These are phyloP conservation scores for Conticribra guillardii DNA, from an alignment of 108 stramenopile species.

Conservation along the genomic window DNA sequence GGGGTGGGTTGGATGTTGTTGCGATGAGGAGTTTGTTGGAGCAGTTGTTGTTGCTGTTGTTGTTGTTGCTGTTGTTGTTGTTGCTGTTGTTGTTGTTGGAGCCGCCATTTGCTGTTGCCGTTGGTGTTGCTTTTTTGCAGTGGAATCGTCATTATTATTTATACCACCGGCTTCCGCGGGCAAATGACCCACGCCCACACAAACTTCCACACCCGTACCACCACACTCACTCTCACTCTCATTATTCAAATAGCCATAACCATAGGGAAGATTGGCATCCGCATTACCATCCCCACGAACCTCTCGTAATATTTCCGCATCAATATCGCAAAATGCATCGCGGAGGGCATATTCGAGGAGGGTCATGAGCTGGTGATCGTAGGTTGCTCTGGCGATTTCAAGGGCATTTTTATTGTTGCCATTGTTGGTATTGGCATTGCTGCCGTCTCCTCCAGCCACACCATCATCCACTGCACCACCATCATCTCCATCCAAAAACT, in stretches of 20 bases:
- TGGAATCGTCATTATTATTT: neutral
- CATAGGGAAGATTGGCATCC: conserved; percentile 48
- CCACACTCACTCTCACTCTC: neutral
- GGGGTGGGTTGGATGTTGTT: no score
- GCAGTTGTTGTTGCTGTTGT: neutral
- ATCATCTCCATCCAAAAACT: conserved; percentile 22
- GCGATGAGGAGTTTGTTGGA: neutral
- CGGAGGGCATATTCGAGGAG: conserved; percentile 54
- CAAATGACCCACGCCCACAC: neutral
- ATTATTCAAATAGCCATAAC: conserved; percentile 9
- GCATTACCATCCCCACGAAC: conserved; percentile 23
- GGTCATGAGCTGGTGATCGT: conserved; percentile 36
- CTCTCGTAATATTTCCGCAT: conserved; percentile 58
- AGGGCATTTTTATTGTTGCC: conserved; percentile 12
- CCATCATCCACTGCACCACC: neutral
- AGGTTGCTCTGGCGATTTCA: conserved; percentile 29
- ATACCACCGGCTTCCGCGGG: neutral
- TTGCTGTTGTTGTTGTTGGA: neutral
- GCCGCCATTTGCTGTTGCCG: no score
- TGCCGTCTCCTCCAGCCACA: neutral
- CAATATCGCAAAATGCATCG: conserved; percentile 66
- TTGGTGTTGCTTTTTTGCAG: no score
- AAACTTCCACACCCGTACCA: no score
- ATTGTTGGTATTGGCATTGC: neutral
- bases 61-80: neutral